Base-by-base conservation (phyloP, 805 yeast species). In the Lipomyces japonicus region DNA sequence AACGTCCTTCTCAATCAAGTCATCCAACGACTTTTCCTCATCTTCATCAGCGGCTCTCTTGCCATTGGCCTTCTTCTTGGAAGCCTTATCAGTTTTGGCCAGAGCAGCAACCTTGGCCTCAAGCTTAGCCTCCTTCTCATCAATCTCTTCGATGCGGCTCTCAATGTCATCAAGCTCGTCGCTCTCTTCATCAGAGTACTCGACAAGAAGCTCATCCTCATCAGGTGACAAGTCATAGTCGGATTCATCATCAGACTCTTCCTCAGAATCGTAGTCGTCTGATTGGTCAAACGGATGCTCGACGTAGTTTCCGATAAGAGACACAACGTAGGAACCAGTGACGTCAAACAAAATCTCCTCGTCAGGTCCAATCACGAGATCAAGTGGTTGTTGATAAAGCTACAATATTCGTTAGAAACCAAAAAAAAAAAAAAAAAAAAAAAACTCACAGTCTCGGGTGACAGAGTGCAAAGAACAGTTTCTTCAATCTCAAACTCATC, bases 301-400 rank as follows among this genome's bases (percentile, higher is more conserved):
- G 66, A 93, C 84, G 73, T 84, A 89, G 82, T 93, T 91, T 75
- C 99, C 99, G 61, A 86, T 76, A 63, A 93, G 75, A 70, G 91
- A 95, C 60, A 93, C 77, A 60, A 95, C 85, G 75, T 89, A 91
- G 24, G 97, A 88, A 66, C 98, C 98, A 55, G 96, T 85, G 50
- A 86, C 97, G 65, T 88, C 95, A 66, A 93, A 93, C 75, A 76
- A 82, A 55, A 93, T 88, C 66, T 90, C 95, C 74, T 93, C 98
- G 65, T 82, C 91, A 65, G 97, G 95, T 48, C 84, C 78, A 65
- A 93, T 84, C 65, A 95, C 86, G 59, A 93, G 73, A 66, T 93
- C 97, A 50, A 93, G 69, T 49, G 95, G 75, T 77, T 91, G 97
- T 76, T 93, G 99, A 71, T 60, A 67, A 37, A 43, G 47, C 48